Conservation (phyloP, 2,329 filamentous ascomycete species). For the Myriosclerotinia curreyana region DNA sequence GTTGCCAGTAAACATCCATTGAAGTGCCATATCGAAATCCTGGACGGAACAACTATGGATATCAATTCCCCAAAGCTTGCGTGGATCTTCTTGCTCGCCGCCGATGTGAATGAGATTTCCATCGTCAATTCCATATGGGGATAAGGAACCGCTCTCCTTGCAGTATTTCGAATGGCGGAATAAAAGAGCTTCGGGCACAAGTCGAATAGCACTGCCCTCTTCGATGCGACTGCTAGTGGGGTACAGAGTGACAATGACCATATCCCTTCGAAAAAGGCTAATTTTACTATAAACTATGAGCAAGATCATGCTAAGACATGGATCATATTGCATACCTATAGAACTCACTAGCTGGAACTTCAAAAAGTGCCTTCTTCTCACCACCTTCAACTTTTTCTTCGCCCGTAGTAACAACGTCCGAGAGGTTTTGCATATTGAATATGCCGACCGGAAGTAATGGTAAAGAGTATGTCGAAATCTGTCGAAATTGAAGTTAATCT, state of each 20-base stretch:
- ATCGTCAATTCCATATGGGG: too few species aligned
- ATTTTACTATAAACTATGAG: neutral
- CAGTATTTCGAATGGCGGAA: neutral
- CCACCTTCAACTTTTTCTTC: neutral
- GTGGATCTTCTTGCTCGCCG: neutral
- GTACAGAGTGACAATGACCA: neutral
- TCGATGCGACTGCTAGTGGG: neutral
- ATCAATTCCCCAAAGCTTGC: neutral
- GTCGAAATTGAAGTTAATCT: too few species aligned
- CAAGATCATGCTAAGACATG: neutral
- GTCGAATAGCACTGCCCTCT: neutral
- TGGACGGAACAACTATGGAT: neutral
- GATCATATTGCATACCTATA: neutral
- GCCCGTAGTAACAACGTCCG: too few species aligned
- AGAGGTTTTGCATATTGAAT: too few species aligned
- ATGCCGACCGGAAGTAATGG: too few species aligned
- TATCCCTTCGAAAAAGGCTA: neutral
- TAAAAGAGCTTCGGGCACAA: neutral
- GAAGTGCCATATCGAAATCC: constrained; percentile 13
- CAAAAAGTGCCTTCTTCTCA: neutral
- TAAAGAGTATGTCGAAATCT: too few species aligned
- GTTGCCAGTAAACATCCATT: constrained; percentile 19
- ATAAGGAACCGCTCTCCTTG: neutral
- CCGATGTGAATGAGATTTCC: neutral
- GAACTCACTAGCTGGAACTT: neutral